phyloP scores from a whole-genome alignment of 164 flowering plant genomes.

The Aristolochia fimbriata region DNA sequence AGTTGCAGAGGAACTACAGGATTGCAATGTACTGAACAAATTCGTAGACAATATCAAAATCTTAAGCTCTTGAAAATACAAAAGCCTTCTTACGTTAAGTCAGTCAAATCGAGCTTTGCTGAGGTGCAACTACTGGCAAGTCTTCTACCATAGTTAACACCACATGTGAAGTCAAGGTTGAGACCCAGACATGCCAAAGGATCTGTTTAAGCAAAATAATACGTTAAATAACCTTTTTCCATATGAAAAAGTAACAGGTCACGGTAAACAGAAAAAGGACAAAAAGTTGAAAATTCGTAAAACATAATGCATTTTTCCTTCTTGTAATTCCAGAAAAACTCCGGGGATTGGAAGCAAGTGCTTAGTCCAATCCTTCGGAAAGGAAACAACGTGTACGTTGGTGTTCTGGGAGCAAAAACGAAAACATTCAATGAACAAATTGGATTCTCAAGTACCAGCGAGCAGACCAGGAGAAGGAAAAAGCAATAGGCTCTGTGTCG shows the following conservation, averaged over 20 bases:
- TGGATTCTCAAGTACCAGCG: not conserved
- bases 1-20: not conserved
- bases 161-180: slow-evolving; percentile 9
- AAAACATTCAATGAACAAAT: not conserved
- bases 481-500: not conserved
- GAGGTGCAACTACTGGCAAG: slow-evolving; percentile 27
- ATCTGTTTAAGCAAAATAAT: not conserved
- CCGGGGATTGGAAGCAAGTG: too few species aligned
- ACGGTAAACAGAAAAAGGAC: not conserved
- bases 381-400: not conserved
- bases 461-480: not conserved
- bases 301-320: too few species aligned
- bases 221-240: too few species aligned
- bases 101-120: slow-evolving; percentile 51
- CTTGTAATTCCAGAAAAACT: too few species aligned
- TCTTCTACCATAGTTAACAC: slow-evolving; percentile 18
- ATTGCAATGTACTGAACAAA: not conserved
- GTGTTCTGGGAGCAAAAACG: not conserved
- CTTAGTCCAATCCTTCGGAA: too few species aligned
- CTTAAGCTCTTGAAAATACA: too few species aligned
- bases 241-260: not conserved
- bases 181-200: slow-evolving; percentile 9
- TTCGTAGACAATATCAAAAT: not conserved
- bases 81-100: slow-evolving; percentile 63
- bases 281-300: not conserved